Evolutionary conservation across 768 basidiomycete species (phyloP).

Genomic region (Tremella yokohamensis): DNA sequence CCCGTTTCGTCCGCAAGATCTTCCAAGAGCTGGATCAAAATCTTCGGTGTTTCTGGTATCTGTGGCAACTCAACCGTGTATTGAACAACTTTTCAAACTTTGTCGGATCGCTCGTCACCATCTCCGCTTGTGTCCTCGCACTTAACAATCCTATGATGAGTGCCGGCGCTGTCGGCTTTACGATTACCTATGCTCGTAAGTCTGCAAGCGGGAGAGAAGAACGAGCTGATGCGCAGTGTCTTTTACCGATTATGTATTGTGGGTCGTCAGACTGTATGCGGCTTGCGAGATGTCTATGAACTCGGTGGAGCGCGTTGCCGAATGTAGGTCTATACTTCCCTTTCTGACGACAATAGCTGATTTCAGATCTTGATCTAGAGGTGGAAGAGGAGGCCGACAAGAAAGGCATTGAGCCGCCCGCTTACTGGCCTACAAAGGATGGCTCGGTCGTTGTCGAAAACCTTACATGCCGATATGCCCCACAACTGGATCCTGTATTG

Average conservation of each 20-base stretch:
- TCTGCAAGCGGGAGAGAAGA: background rate
- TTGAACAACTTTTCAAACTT: conserved; percentile 49
- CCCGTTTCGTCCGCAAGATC: conserved; percentile 51
- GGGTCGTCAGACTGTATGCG: conserved; percentile 53
- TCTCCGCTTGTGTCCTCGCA: conserved; percentile 51
- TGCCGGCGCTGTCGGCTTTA: conserved; percentile 47
- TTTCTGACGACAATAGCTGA: conserved; percentile 10
- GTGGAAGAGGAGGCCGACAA: conserved; percentile 43
- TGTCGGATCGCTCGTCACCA: conserved; percentile 49
- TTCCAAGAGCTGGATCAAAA: conserved; percentile 52
- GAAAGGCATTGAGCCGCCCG: conserved; percentile 51
- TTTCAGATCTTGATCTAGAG: conserved; percentile 45
- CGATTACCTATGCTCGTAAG: conserved; percentile 43
- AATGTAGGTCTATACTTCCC: conserved; percentile 37
- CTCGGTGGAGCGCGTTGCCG: conserved; percentile 54
- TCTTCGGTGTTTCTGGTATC: conserved; percentile 51
- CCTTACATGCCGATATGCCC: conserved; percentile 49
- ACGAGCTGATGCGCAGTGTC: conserved; percentile 23
- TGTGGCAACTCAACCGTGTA: conserved; percentile 52
- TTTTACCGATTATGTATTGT: conserved; percentile 53
- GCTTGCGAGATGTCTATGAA: conserved; percentile 49
- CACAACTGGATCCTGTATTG: conserved; percentile 51
- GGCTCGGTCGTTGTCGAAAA: conserved; percentile 50
- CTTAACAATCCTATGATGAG: conserved; percentile 45
- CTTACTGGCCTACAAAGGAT: conserved; percentile 51